Percentiles rank a stretch among this genome's conserved stretches.
Conservation (phyloP, 352 stramenopile genomes). For the Pythium plurisporium region DNA sequence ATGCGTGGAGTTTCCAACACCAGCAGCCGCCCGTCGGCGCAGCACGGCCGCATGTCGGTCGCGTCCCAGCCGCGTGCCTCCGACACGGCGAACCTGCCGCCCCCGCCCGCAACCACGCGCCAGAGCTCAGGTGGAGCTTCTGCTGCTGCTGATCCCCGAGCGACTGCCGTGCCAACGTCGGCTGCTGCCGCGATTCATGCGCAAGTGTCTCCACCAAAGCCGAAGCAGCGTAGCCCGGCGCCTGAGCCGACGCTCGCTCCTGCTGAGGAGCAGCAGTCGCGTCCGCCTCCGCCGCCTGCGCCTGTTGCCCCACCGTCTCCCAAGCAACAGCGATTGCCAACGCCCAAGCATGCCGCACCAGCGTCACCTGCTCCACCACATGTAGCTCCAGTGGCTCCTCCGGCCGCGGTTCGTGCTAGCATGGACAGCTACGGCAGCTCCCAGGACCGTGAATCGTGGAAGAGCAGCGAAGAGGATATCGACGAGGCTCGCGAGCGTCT, state of each 20-base stretch:
- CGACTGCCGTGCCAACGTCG: no score
- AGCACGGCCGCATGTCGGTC: conserved; percentile 22
- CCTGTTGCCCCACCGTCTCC: background rate
- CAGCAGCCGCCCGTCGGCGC: conserved; percentile 21
- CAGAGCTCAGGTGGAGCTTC: conserved; percentile 2
- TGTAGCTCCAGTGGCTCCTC: no score
- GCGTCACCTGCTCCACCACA: no score
- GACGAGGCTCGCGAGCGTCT: conserved; percentile 19
- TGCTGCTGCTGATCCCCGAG: no score
- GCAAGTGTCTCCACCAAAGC: background rate
- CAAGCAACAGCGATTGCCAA: background rate
- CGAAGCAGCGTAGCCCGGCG: background rate
- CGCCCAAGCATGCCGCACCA: background rate
- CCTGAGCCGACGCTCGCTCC: conserved; percentile 6
- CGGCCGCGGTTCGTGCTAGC: background rate
- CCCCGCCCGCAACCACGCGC: conserved; percentile 9
- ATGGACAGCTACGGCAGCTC: conserved; percentile 7
- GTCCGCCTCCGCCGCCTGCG: background rate
- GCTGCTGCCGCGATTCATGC: background rate
- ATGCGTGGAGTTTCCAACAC: conserved; percentile 6
- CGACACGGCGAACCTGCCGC: conserved; percentile 13
- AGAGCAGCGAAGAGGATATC: conserved; percentile 24
- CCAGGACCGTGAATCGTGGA: conserved; percentile 14
- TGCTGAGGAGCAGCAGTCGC: background rate
- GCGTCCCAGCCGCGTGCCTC: conserved; percentile 20